These are phyloP conservation scores for Hypoxylon sp. DNA, from an alignment of 2,329 filamentous ascomycete species.

Conservation along the genomic window DNA sequence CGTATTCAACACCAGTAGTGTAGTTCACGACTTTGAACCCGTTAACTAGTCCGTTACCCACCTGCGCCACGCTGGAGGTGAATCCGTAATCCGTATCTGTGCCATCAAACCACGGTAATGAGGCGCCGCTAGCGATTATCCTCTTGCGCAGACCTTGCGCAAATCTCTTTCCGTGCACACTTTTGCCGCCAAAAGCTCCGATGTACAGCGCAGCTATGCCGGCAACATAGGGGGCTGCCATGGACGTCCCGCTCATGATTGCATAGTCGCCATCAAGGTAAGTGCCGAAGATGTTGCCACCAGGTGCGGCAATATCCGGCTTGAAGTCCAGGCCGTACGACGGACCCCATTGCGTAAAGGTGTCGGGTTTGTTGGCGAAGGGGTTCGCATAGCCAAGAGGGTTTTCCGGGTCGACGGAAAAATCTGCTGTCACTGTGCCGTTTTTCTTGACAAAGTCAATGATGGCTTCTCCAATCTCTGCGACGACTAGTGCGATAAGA, in stretches of 20 bases:
- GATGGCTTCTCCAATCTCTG: slow-evolving; percentile 48
- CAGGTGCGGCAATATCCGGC: slow-evolving; percentile 61
- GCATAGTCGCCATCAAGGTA: slow-evolving; percentile 57
- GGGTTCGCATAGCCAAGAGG: slow-evolving; percentile 46
- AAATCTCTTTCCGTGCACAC: slow-evolving; percentile 52
- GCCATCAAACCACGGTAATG: slow-evolving; percentile 50
- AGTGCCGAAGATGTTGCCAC: slow-evolving; percentile 62
- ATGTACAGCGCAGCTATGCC: slow-evolving; percentile 59
- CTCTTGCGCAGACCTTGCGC: slow-evolving; percentile 50
- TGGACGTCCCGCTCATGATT: slow-evolving; percentile 64
- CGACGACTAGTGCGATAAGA: slow-evolving; percentile 46
- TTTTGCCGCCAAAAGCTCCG: slow-evolving; percentile 53
- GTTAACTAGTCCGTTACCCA: slow-evolving; percentile 60
- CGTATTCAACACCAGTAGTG: slow-evolving; percentile 56
- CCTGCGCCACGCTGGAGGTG: slow-evolving; percentile 56
- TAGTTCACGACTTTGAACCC: slow-evolving; percentile 60
- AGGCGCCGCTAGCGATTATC: slow-evolving; percentile 55
- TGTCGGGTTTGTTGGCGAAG: slow-evolving; percentile 56
- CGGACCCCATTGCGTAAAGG: slow-evolving; percentile 61
- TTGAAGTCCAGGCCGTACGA: slow-evolving; percentile 61
- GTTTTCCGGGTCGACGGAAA: slow-evolving; percentile 49
- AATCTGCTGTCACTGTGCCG: slow-evolving; percentile 52
- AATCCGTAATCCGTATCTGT: slow-evolving; percentile 43
- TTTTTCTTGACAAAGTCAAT: slow-evolving; percentile 49
- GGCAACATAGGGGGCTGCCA: slow-evolving; percentile 64